Base-by-base conservation (phyloP, 2,329 filamentous ascomycete species). In the Apiospora pterosperma region DNA sequence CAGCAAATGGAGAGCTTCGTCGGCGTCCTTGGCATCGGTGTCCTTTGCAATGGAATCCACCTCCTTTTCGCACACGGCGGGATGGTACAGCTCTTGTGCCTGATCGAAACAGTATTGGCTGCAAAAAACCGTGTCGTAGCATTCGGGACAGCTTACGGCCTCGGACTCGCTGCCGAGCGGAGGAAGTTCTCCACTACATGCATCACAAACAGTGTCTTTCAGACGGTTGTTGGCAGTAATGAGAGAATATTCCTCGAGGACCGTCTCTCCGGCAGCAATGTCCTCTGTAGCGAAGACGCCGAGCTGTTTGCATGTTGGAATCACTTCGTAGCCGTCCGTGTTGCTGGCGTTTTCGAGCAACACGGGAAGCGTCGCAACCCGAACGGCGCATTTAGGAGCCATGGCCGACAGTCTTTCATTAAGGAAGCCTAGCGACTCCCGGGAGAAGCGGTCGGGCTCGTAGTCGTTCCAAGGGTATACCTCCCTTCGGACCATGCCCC, bases 211-310 rank as follows among this genome's bases (percentile, higher is more conserved):
- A 5, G 91, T 84, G 67, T 97, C 93, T 74, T 96, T 93, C 14
- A 96, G 85, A 36, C 93, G 89, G 74, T 96, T 96, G 70, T 95
- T 96, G 58, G 92, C 94, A 2, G 94, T 97, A 44, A 99, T 81
- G 8, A 97, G 85, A 10, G 93, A 96, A 66, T 90, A 92, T 74
- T 99, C 96, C 59, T 87, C 82, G 36, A 99, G 84, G 2, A 97
- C 88, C 6, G 85, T 82, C 75, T 96, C 91, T 11, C 91, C 92
- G 0, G 93, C 87, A 0, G 82, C 79, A 41, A 98, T 92, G 69
- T 97, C 90, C 68, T 92, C 86, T 70, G 88, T 92, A 8, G 94
- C 95, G 75, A 98, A 98, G 4, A 99, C 85, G 5, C 96, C 96
- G 0, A 99, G 85, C 76, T 99, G 96, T 66, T 86, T 85, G 69